A percentile compares a stretch with the other conserved stretches of the same genome.
Evolutionary conservation across 306 rosid species (phyloP).

Genomic region (Corylus americana): DNA sequence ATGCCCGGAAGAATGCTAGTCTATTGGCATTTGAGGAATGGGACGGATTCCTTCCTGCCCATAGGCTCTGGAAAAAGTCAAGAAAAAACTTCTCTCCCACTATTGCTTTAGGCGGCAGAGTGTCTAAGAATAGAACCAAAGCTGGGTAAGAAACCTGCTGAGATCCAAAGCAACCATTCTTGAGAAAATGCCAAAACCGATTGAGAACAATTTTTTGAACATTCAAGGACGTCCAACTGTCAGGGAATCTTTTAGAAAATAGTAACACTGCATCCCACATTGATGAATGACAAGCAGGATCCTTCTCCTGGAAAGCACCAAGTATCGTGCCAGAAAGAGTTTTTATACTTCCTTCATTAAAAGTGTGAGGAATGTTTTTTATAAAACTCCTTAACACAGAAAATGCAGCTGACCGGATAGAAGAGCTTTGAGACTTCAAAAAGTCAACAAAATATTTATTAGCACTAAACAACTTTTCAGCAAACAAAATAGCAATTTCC

Average conservation of each 20-base stretch:
- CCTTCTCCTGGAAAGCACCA: slow-evolving; percentile 91
- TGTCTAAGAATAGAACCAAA: slow-evolving; percentile 71
- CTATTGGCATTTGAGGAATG: slow-evolving; percentile 56
- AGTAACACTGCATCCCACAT: slow-evolving; percentile 90
- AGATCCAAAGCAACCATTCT: slow-evolving; percentile 94
- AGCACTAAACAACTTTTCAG: slow-evolving; percentile 71
- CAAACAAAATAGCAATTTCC: slow-evolving; percentile 68
- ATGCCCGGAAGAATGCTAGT: slow-evolving; percentile 67
- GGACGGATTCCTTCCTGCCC: slow-evolving; percentile 71
- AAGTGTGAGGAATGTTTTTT: slow-evolving; percentile 70
- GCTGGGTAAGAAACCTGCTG: slow-evolving; percentile 81
- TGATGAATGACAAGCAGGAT: slow-evolving; percentile 77
- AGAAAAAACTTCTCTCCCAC: slow-evolving; percentile 71
- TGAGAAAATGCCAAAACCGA: slow-evolving; percentile 82
- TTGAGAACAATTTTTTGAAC: slow-evolving; percentile 71
- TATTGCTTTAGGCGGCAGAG: slow-evolving; percentile 63
- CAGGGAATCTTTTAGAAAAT: slow-evolving; percentile 77
- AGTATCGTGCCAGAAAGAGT: slow-evolving; percentile 65
- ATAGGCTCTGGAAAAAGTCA: slow-evolving; percentile 73
- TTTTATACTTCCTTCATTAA: slow-evolving; percentile 72
- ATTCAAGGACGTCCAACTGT: slow-evolving; percentile 72
- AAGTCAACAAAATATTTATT: slow-evolving; percentile 69
- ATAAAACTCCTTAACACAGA: slow-evolving; percentile 69
- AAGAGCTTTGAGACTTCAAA: slow-evolving; percentile 68
- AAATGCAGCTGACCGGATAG: slow-evolving; percentile 84